Evolutionary conservation across 2,329 filamentous ascomycete species (phyloP).

Genomic region (Cladosporium sp.): DNA sequence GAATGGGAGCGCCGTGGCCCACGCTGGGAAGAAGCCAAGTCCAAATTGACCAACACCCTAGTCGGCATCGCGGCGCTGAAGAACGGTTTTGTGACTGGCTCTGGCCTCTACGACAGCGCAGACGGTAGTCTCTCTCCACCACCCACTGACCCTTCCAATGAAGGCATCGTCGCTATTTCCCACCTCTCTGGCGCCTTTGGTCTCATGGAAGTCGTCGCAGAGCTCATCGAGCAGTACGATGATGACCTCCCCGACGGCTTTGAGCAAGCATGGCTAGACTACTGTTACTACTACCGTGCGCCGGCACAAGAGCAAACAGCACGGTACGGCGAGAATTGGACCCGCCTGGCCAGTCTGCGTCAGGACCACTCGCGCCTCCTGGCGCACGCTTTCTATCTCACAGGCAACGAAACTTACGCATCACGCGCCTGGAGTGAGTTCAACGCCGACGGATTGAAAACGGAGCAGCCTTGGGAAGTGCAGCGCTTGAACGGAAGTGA

Average conservation of each 20-base stretch:
- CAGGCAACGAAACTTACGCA: slow-evolving; percentile 45
- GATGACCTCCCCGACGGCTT: slow-evolving; percentile 46
- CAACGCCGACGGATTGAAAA: slow-evolving; percentile 39
- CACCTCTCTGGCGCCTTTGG: slow-evolving; percentile 58
- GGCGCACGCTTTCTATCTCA: slow-evolving; percentile 47
- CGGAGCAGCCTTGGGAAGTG: slow-evolving; percentile 32
- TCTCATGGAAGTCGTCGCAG: slow-evolving; percentile 53
- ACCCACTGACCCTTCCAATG: slow-evolving; percentile 48
- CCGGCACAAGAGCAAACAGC: slow-evolving; percentile 45
- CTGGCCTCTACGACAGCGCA: slow-evolving; percentile 47
- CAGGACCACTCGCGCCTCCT: slow-evolving; percentile 57
- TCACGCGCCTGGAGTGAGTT: slow-evolving; percentile 53
- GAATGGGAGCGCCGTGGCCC: slow-evolving; percentile 56
- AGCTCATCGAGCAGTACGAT: slow-evolving; percentile 48
- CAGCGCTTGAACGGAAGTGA: slow-evolving; percentile 39
- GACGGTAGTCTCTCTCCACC: slow-evolving; percentile 50
- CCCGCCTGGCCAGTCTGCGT: slow-evolving; percentile 36
- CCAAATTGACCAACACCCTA: slow-evolving; percentile 47
- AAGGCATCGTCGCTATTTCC: slow-evolving; percentile 48
- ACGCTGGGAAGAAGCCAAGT: slow-evolving; percentile 48
- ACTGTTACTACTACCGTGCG: slow-evolving; percentile 55
- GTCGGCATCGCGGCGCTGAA: slow-evolving; percentile 51
- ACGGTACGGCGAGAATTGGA: slow-evolving; percentile 50
- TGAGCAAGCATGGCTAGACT: slow-evolving; percentile 54
- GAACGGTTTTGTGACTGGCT: slow-evolving; percentile 56